phyloP scores from a whole-genome alignment of 768 basidiomycete genomes.

The Terana coerulea region DNA sequence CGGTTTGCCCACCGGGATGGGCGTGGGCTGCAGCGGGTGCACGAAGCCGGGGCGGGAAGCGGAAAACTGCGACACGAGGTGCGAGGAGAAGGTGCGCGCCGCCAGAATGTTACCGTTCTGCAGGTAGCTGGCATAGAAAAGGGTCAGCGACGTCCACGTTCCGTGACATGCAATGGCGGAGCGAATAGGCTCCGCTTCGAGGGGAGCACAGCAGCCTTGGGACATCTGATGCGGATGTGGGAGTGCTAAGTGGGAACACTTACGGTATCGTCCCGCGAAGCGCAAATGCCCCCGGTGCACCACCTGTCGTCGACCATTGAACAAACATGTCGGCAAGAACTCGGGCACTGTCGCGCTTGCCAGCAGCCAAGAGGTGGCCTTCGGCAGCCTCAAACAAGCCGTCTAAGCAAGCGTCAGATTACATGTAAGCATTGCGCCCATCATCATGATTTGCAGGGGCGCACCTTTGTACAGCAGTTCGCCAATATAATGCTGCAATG shows the following conservation, averaged over 20 bases:
- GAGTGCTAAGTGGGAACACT: slow-evolving; percentile 25
- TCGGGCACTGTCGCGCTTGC: slow-evolving; percentile 85
- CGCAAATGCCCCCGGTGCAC: slow-evolving; percentile 69
- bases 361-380: slow-evolving; percentile 77
- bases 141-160: not conserved
- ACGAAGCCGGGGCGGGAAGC: slow-evolving; percentile 38
- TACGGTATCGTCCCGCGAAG: slow-evolving; percentile 85
- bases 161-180: not conserved
- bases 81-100: slow-evolving; percentile 87
- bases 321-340: slow-evolving; percentile 83
- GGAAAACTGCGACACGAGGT: slow-evolving; percentile 65
- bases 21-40: slow-evolving; percentile 37
- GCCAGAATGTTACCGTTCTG: slow-evolving; percentile 89
- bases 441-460: not conserved
- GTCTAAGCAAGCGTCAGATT: slow-evolving; percentile 42
- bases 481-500: slow-evolving; percentile 86
- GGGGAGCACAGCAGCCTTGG: not conserved
- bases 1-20: slow-evolving; percentile 46
- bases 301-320: slow-evolving; percentile 65
- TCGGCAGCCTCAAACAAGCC: slow-evolving; percentile 74
- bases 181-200: not conserved
- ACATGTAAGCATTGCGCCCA: not conserved
- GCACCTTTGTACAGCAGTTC: slow-evolving; percentile 83
- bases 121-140: slow-evolving; percentile 52
- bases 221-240: not conserved